Evolutionary conservation across 139 green algal species (phyloP).

Genomic region (Chlamydomonas schloesseri): DNA sequence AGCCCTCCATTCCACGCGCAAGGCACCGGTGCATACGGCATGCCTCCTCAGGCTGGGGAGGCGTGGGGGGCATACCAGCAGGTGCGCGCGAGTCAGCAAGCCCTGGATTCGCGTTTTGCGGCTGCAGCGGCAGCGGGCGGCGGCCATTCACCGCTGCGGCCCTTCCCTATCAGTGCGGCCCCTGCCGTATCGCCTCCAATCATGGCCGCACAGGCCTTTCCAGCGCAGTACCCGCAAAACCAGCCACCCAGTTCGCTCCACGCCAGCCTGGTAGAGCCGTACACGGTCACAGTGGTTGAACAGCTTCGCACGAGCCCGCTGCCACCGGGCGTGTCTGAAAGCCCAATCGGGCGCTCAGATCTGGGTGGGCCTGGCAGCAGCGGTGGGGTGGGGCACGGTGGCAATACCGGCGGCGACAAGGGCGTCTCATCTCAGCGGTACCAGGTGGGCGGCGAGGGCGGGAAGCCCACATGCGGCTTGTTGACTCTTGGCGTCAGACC

Average conservation of each 20-base stretch:
- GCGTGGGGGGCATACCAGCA: no score
- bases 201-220: no score
- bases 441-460: slow-evolving; percentile 21
- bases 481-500: no score
- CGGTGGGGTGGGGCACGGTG: not conserved
- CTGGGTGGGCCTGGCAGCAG: not conserved
- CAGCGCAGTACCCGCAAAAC: not conserved
- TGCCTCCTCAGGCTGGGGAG: no score
- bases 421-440: not conserved
- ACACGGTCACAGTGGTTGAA: slow-evolving; percentile 1
- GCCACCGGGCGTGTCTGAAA: not conserved
- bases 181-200: no score
- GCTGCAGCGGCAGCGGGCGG: not conserved
- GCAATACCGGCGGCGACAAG: no score
- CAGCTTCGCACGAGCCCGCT: slow-evolving; percentile 31
- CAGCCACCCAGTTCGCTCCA: not conserved
- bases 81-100: not conserved
- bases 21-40: no score
- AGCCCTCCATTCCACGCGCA: no score
- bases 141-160: not conserved
- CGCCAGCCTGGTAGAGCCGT: not conserved
- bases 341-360: not conserved
- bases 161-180: no score
- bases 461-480: no score
- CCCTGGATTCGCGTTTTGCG: not conserved